Percentiles rank a stretch among this genome's conserved stretches.
These are phyloP conservation scores for Fennellomyces sp. DNA, from an alignment of 371 early-diverging fungal species.

Conservation along the genomic window DNA sequence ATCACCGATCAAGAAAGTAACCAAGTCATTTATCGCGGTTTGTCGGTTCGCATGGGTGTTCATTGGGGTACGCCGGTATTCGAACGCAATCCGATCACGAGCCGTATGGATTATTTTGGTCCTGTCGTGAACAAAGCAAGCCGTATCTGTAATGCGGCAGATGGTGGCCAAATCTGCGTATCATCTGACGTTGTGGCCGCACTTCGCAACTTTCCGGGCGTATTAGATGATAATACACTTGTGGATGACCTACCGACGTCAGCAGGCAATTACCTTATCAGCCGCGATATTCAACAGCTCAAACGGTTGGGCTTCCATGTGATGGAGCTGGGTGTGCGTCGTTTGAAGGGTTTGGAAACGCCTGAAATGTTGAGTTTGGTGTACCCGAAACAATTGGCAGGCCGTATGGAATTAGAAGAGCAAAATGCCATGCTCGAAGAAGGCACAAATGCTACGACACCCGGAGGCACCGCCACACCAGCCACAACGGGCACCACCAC, in stretches of 20 bases:
- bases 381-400: conserved; percentile 61
- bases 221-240: conserved; percentile 31
- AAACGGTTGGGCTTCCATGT: conserved; percentile 73
- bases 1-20: conserved; percentile 55
- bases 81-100: conserved; percentile 89
- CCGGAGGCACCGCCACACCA: background rate
- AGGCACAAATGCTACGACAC: background rate
- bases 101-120: conserved; percentile 97
- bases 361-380: conserved; percentile 85
- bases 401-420: conserved; percentile 44
- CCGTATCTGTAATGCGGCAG: conserved; percentile 86
- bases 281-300: conserved; percentile 65
- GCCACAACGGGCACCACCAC: background rate
- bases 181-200: conserved; percentile 68
- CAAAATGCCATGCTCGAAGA: background rate
- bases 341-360: conserved; percentile 88
- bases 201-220: conserved; percentile 43
- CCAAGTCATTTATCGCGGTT: conserved; percentile 79
- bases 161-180: conserved; percentile 90
- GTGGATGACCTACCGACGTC: conserved; percentile 22
- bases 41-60: conserved; percentile 95
- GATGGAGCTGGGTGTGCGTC: conserved; percentile 79
- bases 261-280: conserved; percentile 33
- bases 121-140: conserved; percentile 92
- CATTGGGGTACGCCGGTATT: conserved; percentile 92